Conservation (phyloP, 202 grass and related monocot genomes). For the Carex arenaria region DNA sequence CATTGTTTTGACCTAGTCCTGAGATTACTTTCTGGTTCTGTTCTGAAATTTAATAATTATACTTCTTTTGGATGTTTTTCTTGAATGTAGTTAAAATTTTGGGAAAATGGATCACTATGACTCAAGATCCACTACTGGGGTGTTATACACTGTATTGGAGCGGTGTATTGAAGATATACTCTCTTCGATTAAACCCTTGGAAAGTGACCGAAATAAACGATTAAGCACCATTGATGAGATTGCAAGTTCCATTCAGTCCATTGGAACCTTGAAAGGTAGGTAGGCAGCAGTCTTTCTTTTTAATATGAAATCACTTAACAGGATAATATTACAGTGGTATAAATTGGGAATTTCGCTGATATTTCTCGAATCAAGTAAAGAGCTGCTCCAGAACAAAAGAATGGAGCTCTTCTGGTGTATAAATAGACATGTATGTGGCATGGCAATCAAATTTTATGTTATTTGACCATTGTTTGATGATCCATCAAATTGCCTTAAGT, state of each 20-base stretch:
- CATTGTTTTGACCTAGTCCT: background rate
- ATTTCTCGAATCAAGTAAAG: background rate
- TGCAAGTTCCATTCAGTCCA: conserved; percentile 33
- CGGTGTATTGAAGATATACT: conserved; percentile 57
- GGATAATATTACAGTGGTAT: background rate
- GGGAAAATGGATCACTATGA: conserved; percentile 24
- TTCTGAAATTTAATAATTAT: conserved; percentile 1
- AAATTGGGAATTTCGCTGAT: background rate
- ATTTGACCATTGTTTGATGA: background rate
- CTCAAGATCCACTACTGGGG: conserved; percentile 10
- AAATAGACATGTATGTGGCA: background rate
- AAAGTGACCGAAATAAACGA: conserved; percentile 41
- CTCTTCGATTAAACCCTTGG: conserved; percentile 50
- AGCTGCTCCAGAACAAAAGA: background rate
- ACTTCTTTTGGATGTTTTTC: conserved; percentile 4
- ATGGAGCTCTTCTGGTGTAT: background rate
- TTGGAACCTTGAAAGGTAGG: conserved; percentile 41
- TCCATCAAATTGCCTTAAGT: background rate
- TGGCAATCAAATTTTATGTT: background rate
- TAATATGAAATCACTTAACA: background rate
- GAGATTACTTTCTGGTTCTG: background rate
- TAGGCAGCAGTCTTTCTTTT: conserved; percentile 22
- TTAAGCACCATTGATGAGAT: conserved; percentile 53
- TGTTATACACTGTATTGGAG: conserved; percentile 22
- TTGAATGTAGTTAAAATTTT: conserved; percentile 34